Conservation (phyloP, 768 basidiomycete species). For the Kwoniella sp. region DNA sequence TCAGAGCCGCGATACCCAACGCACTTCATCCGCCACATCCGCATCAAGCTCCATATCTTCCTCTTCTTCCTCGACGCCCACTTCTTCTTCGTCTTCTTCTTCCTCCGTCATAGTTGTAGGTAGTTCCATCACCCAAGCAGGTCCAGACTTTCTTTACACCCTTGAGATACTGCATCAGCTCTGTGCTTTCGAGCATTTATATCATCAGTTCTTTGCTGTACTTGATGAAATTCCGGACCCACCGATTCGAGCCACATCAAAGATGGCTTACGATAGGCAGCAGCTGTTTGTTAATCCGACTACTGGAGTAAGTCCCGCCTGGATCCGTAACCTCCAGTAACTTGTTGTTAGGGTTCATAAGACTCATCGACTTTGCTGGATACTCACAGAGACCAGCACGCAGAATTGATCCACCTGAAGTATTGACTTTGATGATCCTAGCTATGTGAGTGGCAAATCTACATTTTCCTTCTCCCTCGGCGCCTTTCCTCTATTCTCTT, state of each 20-base stretch:
- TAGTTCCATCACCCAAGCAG: not conserved
- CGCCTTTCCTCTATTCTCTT: too few species aligned
- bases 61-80: not conserved
- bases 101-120: not conserved
- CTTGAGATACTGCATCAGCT: constrained; percentile 8
- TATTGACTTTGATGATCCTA: too few species aligned
- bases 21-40: too few species aligned
- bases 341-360: too few species aligned
- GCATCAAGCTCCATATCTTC: not conserved
- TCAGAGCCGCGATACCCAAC: too few species aligned
- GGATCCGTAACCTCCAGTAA: too few species aligned
- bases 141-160: not conserved
- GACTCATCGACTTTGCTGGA: not conserved
- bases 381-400: too few species aligned
- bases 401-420: too few species aligned
- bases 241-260: constrained; percentile 2
- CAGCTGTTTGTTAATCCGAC: constrained; percentile 12
- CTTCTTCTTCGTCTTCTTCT: not conserved
- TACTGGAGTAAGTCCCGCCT: constrained; percentile 8
- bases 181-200: constrained; percentile 17
- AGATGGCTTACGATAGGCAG: constrained; percentile 6
- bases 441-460: too few species aligned
- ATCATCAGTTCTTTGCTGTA: constrained; percentile 14
- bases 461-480: too few species aligned
- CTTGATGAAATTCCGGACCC: constrained; percentile 3